Evolutionary conservation across 2,329 filamentous ascomycete genomes (phyloP).

Genomic region (Myriangium duriaei): DNA sequence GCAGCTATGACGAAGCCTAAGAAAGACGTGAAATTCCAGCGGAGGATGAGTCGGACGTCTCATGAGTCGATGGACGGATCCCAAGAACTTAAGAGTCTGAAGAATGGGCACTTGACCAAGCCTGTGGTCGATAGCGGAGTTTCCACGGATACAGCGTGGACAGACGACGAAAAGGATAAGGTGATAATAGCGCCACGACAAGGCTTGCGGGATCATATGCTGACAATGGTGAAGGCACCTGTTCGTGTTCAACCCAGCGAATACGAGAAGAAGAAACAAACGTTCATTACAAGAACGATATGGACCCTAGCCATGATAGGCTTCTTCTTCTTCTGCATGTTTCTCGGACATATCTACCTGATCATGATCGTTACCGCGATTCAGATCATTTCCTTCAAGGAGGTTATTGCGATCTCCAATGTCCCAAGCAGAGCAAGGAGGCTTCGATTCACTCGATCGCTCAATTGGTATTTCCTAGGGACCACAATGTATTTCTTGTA

Average conservation of each 20-base stretch:
- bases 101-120: constrained; percentile 24
- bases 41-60: constrained; percentile 51
- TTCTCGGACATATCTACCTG: constrained; percentile 95
- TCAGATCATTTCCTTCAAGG: constrained; percentile 96
- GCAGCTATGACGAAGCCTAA: constrained; percentile 39
- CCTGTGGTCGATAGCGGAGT: constrained; percentile 11
- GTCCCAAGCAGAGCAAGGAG: constrained; percentile 85
- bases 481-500: constrained; percentile 99
- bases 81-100: constrained; percentile 40
- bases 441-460: constrained; percentile 82
- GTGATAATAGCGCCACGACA: neutral
- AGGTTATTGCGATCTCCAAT: constrained; percentile 95
- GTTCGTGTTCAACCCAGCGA: constrained; percentile 43
- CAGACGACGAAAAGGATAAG: constrained; percentile 13
- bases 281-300: constrained; percentile 91
- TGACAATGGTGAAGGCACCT: constrained; percentile 8
- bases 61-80: constrained; percentile 46
- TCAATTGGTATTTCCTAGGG: constrained; percentile 99
- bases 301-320: constrained; percentile 98
- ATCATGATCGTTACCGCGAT: constrained; percentile 84
- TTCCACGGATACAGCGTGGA: constrained; percentile 13
- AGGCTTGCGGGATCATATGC: neutral
- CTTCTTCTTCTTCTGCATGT: constrained; percentile 81
- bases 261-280: constrained; percentile 97
- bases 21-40: constrained; percentile 48